These are phyloP conservation scores for Pseudoturritis turrita DNA, from an alignment of 345 rosid species.

Conservation along the genomic window DNA sequence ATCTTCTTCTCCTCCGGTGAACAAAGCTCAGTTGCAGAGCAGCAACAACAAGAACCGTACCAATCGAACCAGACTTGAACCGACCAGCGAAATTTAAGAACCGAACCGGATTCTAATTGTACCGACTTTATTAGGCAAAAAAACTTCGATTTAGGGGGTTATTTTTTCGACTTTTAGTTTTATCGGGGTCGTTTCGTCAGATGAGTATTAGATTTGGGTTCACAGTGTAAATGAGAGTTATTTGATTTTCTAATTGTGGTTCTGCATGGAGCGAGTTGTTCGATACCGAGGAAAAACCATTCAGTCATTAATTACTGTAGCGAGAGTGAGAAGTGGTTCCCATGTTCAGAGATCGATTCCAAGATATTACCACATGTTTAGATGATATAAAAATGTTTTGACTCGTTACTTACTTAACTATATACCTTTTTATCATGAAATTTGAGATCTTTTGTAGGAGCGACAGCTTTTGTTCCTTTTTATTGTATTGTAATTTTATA, in stretches of 20 bases:
- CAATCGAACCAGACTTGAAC: constrained; percentile 34
- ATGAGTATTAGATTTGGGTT: neutral
- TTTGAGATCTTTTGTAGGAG: neutral
- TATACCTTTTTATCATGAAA: neutral
- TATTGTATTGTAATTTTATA: neutral
- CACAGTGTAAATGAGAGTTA: constrained; percentile 22
- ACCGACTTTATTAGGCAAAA: neutral
- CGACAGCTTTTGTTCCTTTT: constrained; percentile 29
- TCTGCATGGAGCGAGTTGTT: constrained; percentile 14
- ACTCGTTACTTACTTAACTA: constrained; percentile 10
- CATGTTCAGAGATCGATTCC: constrained; percentile 29
- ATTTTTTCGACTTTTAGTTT: neutral
- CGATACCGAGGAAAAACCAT: constrained; percentile 10
- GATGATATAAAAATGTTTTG: constrained; percentile 9
- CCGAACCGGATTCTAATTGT: neutral
- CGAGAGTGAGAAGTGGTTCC: constrained; percentile 28
- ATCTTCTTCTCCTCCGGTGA: neutral
- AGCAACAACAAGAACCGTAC: constrained; percentile 26
- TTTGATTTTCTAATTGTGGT: neutral
- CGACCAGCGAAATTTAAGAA: constrained; percentile 4
- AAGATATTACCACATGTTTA: constrained; percentile 29
- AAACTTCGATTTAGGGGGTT: neutral
- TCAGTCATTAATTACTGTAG: constrained; percentile 24
- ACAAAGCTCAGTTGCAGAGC: constrained; percentile 30
- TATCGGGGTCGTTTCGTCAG: neutral